Conservation (phyloP, 192 early-diverging fungal species). For the Umbelopsis sp. region DNA sequence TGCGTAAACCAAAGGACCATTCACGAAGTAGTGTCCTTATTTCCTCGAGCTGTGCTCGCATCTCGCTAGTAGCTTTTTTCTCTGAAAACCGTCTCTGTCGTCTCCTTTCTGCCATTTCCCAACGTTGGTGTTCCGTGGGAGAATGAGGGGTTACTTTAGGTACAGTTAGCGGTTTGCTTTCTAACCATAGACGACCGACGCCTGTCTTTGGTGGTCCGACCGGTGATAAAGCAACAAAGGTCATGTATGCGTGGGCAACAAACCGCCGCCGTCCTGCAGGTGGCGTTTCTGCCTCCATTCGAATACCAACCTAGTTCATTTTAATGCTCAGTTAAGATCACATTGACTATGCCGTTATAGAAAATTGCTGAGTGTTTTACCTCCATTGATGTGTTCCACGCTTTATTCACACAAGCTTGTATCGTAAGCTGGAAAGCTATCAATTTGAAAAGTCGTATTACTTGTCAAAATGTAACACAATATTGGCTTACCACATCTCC, state of each 20-base stretch:
- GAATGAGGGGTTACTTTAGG: slow-evolving; percentile 55
- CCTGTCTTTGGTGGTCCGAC: slow-evolving; percentile 25
- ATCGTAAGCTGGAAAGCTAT: slow-evolving; percentile 40
- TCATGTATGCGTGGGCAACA: slow-evolving; percentile 69
- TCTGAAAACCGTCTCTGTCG: slow-evolving; percentile 42
- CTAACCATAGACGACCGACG: slow-evolving; percentile 20
- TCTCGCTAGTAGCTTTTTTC: slow-evolving; percentile 25
- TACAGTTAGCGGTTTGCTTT: slow-evolving; percentile 38
- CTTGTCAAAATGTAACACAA: not conserved
- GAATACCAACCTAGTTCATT: slow-evolving; percentile 49
- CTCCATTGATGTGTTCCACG: slow-evolving; percentile 77
- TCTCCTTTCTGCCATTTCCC: slow-evolving; percentile 58
- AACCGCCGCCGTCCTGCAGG: slow-evolving; percentile 54
- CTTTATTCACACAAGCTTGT: slow-evolving; percentile 64
- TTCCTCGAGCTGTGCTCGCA: slow-evolving; percentile 33
- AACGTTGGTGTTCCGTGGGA: slow-evolving; percentile 53
- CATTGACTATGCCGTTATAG: not conserved
- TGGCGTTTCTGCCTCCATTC: slow-evolving; percentile 67
- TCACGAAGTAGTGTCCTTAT: slow-evolving; percentile 43
- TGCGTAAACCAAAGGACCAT: slow-evolving; percentile 43
- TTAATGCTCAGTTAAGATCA: not conserved
- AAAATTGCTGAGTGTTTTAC: slow-evolving; percentile 9
- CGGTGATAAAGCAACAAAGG: slow-evolving; percentile 57
- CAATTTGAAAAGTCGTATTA: too few relatives aligned
- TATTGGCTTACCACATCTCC: slow-evolving; percentile 52